Evolutionary conservation across 2,329 filamentous ascomycete genomes (phyloP).

Genomic region (Pseudovirgaria hyperparasitica): DNA sequence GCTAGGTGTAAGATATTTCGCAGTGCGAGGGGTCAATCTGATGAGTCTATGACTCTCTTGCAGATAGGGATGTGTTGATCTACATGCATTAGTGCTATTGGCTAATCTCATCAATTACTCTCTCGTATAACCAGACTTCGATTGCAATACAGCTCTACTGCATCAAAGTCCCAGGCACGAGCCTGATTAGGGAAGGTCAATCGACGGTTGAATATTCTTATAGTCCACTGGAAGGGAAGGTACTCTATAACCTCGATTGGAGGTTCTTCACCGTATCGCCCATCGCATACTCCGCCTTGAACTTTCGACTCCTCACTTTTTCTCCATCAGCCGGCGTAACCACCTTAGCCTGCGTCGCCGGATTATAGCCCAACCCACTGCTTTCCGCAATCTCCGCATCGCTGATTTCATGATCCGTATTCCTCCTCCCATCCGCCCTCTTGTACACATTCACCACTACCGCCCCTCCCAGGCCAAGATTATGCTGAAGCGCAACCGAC

Average conservation of each 20-base stretch:
- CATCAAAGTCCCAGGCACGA: no score
- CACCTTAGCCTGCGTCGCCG: conserved; percentile 75
- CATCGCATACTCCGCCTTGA: conserved; percentile 55
- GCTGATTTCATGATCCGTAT: conserved; percentile 44
- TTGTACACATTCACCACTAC: conserved; percentile 82
- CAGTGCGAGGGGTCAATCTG: no score
- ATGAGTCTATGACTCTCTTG: no score
- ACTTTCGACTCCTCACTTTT: conserved; percentile 56
- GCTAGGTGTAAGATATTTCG: no score
- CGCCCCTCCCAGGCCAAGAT: conserved; percentile 80
- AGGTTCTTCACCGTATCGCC: conserved; percentile 63
- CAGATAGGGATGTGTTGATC: no score
- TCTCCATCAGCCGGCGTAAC: conserved; percentile 67
- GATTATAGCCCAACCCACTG: conserved; percentile 74
- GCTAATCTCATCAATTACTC: no score
- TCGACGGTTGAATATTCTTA: no score
- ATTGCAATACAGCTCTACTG: no score
- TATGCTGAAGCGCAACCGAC: conserved; percentile 71
- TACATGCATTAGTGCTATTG: no score
- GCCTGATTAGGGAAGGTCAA: no score
- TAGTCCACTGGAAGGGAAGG: no score
- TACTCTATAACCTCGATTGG: conserved; percentile 46
- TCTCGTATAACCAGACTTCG: no score
- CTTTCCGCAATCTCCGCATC: conserved; percentile 50
- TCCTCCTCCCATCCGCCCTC: conserved; percentile 62